These are phyloP conservation scores for Parastagonospora nodorum DNA, from an alignment of 2,329 filamentous ascomycete genomes.

Conservation along the genomic window DNA sequence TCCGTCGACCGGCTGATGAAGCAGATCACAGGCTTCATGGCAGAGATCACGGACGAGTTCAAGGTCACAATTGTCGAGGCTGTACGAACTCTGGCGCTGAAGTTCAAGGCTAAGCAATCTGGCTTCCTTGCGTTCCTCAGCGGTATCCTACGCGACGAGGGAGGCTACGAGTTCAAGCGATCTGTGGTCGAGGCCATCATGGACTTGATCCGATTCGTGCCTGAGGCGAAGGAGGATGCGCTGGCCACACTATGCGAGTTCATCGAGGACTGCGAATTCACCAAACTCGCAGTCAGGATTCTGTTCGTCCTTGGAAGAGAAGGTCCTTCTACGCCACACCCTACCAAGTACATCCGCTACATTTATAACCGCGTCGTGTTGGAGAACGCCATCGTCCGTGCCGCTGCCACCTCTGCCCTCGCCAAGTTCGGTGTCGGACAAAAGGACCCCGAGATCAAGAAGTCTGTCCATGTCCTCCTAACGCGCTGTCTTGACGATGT, in stretches of 20 bases:
- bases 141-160: constrained; percentile 94
- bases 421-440: constrained; percentile 96
- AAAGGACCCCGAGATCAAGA: constrained; percentile 95
- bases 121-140: constrained; percentile 97
- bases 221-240: constrained; percentile 79
- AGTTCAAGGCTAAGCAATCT: constrained; percentile 97
- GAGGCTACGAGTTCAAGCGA: constrained; percentile 97
- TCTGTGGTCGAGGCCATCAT: constrained; percentile 99
- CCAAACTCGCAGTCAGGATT: constrained; percentile 93
- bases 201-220: constrained; percentile 97
- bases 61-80: constrained; percentile 99
- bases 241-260: constrained; percentile 97
- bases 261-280: constrained; percentile 99
- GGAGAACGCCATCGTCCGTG: constrained; percentile 94
- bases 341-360: constrained; percentile 98
- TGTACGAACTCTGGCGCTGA: constrained; percentile 92
- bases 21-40: constrained; percentile 98
- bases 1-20: constrained; percentile 98
- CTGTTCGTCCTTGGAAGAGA: constrained; percentile 92
- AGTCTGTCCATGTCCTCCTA: constrained; percentile 89
- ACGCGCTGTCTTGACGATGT: constrained; percentile 94
- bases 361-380: constrained; percentile 98
- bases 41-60: constrained; percentile 98
- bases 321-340: constrained; percentile 91
- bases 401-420: constrained; percentile 91